These are phyloP conservation scores for Neobulgaria alba DNA, from an alignment of 2,329 filamentous ascomycete species.

Conservation along the genomic window DNA sequence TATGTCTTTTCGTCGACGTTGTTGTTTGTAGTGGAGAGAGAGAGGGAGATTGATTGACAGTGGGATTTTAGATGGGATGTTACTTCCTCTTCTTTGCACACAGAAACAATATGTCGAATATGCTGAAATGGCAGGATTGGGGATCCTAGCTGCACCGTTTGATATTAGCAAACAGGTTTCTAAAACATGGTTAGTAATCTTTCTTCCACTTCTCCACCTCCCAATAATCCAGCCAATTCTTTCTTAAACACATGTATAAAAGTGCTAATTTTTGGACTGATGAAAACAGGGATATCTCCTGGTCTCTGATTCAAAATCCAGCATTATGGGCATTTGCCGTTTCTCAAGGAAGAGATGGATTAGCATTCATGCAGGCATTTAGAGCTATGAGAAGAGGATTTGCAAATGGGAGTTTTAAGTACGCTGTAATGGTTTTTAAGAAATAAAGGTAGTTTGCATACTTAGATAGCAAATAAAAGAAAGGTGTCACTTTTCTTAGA, in stretches of 20 bases:
- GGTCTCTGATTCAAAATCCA: slow-evolving; percentile 50
- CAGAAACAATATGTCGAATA: slow-evolving; percentile 43
- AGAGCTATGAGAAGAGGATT: slow-evolving; percentile 52
- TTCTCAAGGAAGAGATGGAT: slow-evolving; percentile 49
- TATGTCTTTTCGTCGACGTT: slow-evolving; percentile 21
- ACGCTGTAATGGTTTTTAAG: slow-evolving; percentile 49
- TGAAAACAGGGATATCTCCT: slow-evolving; percentile 56
- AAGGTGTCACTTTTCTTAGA: too few species aligned
- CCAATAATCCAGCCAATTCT: too few species aligned
- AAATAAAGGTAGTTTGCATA: slow-evolving; percentile 32
- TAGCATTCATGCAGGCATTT: slow-evolving; percentile 53
- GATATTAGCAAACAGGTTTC: slow-evolving; percentile 50
- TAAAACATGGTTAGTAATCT: slow-evolving; percentile 45
- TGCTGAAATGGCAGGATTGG: slow-evolving; percentile 41
- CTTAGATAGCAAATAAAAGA: too few species aligned
- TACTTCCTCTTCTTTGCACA: slow-evolving; percentile 47
- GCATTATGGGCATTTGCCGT: slow-evolving; percentile 53
- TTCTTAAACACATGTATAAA: background rate
- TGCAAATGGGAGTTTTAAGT: slow-evolving; percentile 48
- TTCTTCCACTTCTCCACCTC: background rate
- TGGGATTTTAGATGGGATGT: slow-evolving; percentile 54
- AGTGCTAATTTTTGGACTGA: background rate
- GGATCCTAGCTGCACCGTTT: slow-evolving; percentile 37
- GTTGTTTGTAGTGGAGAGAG: too few species aligned
- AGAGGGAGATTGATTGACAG: too few species aligned